phyloP scores from a whole-genome alignment of 805 yeast genomes.

The Yarrowia phangngaensis region DNA sequence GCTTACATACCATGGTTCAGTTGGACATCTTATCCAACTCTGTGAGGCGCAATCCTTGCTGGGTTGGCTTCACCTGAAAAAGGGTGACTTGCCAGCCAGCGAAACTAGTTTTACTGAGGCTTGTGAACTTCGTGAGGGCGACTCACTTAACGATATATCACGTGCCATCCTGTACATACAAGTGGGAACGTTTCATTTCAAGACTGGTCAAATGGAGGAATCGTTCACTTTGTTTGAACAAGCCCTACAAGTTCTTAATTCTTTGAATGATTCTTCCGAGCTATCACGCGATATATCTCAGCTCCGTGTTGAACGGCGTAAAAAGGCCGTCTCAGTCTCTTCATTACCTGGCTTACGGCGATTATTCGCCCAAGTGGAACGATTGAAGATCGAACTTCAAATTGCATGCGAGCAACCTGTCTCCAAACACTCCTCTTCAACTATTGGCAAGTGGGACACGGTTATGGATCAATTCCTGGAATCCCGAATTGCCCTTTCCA shows the following conservation, averaged over 20 bases:
- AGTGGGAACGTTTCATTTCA: constrained; percentile 1
- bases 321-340: constrained; percentile 2
- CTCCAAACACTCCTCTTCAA: background rate
- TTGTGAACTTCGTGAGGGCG: background rate
- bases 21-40: background rate
- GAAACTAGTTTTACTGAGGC: background rate
- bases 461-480: constrained; percentile 5
- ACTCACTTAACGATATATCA: background rate
- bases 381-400: constrained; percentile 1
- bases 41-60: background rate
- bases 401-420: background rate
- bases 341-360: constrained; percentile 8
- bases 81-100: constrained; percentile 7
- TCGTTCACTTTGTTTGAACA: background rate
- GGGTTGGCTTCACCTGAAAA: constrained; percentile 6
- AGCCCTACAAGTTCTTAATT: background rate
- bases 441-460: constrained; percentile 9
- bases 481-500: constrained; percentile 1
- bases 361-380: constrained; percentile 2
- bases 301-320: constrained; percentile 10
- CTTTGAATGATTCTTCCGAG: constrained; percentile 1
- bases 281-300: constrained; percentile 19
- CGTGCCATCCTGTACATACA: constrained; percentile 1
- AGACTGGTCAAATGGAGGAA: constrained; percentile 8
- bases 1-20: background rate